Conservation (phyloP, 805 yeast species). For the Alloascoidea africana region DNA sequence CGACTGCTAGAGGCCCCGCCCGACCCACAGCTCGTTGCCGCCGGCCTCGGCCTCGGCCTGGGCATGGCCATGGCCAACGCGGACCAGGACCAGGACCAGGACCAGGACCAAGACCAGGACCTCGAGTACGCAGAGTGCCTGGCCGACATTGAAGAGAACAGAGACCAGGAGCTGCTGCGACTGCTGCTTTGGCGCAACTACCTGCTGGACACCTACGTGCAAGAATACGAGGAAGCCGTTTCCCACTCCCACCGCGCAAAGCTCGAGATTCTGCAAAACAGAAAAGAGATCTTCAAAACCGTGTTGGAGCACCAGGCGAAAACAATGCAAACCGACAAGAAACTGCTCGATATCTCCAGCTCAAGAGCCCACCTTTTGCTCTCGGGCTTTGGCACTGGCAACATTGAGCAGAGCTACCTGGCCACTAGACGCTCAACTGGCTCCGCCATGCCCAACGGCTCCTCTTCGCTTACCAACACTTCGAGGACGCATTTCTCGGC, state of each 20-base stretch:
- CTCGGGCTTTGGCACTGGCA: conserved; percentile 1
- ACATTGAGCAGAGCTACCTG: too few species aligned
- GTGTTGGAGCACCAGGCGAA: not conserved
- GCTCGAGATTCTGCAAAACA: not conserved
- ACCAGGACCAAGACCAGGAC: too few species aligned
- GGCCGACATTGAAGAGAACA: not conserved
- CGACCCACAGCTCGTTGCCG: too few species aligned
- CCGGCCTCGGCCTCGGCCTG: too few species aligned
- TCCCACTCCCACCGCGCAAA: not conserved
- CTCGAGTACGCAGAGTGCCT: not conserved
- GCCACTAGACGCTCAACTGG: too few species aligned
- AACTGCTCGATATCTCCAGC: not conserved
- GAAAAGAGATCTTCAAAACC: not conserved
- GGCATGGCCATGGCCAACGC: too few species aligned
- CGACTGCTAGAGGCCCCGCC: too few species aligned
- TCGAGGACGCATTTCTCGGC: too few species aligned
- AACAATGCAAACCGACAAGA: not conserved
- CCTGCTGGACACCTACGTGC: not conserved
- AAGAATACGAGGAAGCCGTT: not conserved
- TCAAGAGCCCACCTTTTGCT: not conserved
- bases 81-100: too few species aligned
- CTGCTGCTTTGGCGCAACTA: not conserved
- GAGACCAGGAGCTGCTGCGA: not conserved
- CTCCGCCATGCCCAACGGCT: too few species aligned
- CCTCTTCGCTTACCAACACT: too few species aligned